Evolutionary conservation across 2,329 filamentous ascomycete species (phyloP), one percentile per base, ranked within the genome.

Genomic region (Venturia carpophila): DNA sequence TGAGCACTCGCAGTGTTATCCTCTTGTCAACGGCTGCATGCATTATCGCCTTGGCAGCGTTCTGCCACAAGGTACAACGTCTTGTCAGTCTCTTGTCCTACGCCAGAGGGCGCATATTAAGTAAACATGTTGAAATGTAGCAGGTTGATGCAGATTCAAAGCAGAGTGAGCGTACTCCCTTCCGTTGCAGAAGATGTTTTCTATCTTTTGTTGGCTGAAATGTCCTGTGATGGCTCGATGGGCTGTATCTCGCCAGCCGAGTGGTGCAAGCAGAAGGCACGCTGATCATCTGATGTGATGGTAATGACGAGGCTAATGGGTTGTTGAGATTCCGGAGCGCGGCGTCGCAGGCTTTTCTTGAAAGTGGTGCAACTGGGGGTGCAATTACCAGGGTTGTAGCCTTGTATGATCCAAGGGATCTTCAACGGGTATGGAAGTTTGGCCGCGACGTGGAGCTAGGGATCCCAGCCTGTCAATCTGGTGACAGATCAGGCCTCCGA

Each of bases 21-120:
- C 52, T 58, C 52, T 15, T 37, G 27, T 58, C 52, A 37, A 30
- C 52, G 30, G 52, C 15, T 37, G 9, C 15, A 21, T 58, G 52
- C 52, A 58, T 58, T 30, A 58, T 2, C 13, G 19, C 3, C 27
- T 58, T 34, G 27, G 17, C 52, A 37, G 10, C 27, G 11, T 37
- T 58, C 52, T n/a, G 30, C 30, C 52, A 21, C 52, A 58, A 58
- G 52, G 52, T 37, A 58, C 52, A 58, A 37, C 30, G 52, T 58
- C 15, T 37, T 58, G 52, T n/a, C 52, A 37, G 52, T 15, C 27
- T n/a, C 52, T 21, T 39, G 52, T 58, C 52, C 1, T n/a, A 58
- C 30, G 19, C 30, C 30, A 30, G 19, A 34, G n/a, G 27, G 27
- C 27, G 52, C 52, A 34, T 24, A 1, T 56, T 24, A 27, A 21